Evolutionary conservation across 805 yeast genomes (phyloP).

Genomic region (Candida succiphila): DNA sequence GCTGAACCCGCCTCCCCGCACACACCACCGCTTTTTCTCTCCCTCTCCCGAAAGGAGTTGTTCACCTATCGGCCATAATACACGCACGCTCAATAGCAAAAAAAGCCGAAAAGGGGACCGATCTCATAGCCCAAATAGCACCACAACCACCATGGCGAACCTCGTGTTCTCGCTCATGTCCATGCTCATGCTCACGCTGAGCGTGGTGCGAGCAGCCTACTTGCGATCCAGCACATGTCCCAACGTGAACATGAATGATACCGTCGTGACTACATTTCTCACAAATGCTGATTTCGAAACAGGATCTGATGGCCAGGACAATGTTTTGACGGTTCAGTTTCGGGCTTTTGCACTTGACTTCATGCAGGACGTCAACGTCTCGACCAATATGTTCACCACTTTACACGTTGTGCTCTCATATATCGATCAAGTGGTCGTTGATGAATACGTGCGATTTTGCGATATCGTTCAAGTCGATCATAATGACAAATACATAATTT

Average conservation of each 20-base stretch:
- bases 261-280: conserved; percentile 8
- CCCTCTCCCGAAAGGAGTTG: too few species aligned
- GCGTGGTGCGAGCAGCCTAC: too few species aligned
- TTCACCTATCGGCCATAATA: too few species aligned
- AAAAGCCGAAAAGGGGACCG: too few species aligned
- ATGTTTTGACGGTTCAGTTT: conserved; percentile 1
- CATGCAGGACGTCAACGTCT: conserved; percentile 32
- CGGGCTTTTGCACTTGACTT: conserved; percentile 10
- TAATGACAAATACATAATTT: conserved; percentile 6
- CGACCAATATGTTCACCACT: conserved; percentile 39
- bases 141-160: too few species aligned
- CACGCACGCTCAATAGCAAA: too few species aligned
- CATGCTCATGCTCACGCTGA: too few species aligned
- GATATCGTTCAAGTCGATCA: conserved; percentile 16
- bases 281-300: conserved; percentile 11
- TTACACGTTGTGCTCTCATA: conserved; percentile 34
- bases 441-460: conserved; percentile 34
- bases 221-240: background rate
- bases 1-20: too few species aligned
- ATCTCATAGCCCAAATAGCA: too few species aligned
- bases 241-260: background rate
- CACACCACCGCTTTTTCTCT: too few species aligned
- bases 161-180: too few species aligned
- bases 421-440: conserved; percentile 30
- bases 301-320: conserved; percentile 5